Evolutionary conservation across 2,329 filamentous ascomycete species (phyloP).

Genomic region (Anisogramma anomala): DNA sequence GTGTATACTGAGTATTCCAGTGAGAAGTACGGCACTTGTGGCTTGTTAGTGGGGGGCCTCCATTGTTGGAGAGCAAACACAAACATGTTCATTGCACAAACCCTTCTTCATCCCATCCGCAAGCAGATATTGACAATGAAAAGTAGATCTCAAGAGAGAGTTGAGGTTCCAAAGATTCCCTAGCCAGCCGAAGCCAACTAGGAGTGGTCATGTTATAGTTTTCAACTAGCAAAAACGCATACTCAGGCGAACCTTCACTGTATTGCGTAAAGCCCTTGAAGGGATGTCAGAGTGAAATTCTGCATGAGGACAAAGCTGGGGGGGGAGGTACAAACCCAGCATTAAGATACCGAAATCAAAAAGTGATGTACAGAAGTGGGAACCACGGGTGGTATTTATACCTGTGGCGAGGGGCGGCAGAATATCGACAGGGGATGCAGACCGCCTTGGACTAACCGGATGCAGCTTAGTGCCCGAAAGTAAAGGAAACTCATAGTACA

Average conservation of each 20-base stretch:
- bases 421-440: too few species aligned
- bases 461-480: too few species aligned
- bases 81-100: neutral
- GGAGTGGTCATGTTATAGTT: constrained; percentile 73
- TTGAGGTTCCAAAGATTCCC: constrained; percentile 65
- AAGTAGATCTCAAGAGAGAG: constrained; percentile 27
- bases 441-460: too few species aligned
- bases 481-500: too few species aligned
- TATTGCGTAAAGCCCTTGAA: constrained; percentile 68
- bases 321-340: neutral
- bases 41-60: too few species aligned
- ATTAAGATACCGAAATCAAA: neutral
- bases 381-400: too few species aligned
- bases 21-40: too few species aligned
- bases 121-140: constrained; percentile 39
- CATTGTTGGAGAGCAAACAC: too few species aligned
- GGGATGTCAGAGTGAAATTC: too few species aligned
- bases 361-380: too few species aligned
- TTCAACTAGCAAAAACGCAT: constrained; percentile 85
- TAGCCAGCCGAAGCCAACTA: constrained; percentile 55
- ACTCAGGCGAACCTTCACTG: constrained; percentile 83
- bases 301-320: neutral
- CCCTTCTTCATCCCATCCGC: constrained; percentile 40
- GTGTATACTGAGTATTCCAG: too few species aligned
- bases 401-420: too few species aligned